Conservation (phyloP, 345 rosid species). For the Gossypium sturtianum region DNA sequence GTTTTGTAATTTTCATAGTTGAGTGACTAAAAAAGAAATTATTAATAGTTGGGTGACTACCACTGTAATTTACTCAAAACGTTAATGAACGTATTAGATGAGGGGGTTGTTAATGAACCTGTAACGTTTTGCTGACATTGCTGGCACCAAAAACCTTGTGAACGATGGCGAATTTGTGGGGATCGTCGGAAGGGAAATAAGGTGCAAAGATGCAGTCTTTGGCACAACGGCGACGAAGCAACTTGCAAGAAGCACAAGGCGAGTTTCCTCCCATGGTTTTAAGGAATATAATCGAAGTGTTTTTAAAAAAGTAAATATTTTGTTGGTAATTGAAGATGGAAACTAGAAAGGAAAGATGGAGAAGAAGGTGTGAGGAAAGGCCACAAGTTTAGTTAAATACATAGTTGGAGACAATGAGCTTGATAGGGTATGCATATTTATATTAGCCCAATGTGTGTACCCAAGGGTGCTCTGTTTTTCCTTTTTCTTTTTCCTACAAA, state of each 20-base stretch:
- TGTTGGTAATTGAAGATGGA: background rate
- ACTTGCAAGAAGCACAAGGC: conserved; percentile 68
- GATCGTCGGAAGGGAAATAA: conserved; percentile 59
- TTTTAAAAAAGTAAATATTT: background rate
- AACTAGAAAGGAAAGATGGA: background rate
- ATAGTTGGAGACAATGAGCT: background rate
- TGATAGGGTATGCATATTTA: conserved; percentile 3
- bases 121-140: conserved; percentile 67
- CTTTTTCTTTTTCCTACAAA: too few species aligned
- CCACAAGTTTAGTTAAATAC: background rate
- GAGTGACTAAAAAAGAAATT: too few species aligned
- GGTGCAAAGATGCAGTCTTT: conserved; percentile 66
- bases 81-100: too few species aligned
- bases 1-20: too few species aligned
- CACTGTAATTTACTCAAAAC: background rate
- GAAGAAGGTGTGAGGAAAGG: background rate
- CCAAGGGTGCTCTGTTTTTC: background rate
- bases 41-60: background rate
- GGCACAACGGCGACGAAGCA: conserved; percentile 59
- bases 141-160: conserved; percentile 73
- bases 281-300: background rate
- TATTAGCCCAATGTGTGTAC: background rate
- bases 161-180: conserved; percentile 60
- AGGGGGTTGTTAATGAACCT: conserved; percentile 24
- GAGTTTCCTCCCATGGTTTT: conserved; percentile 37